Base-by-base conservation (phyloP, 257 asterid genomes). In the Paraleonurus japonicus region DNA sequence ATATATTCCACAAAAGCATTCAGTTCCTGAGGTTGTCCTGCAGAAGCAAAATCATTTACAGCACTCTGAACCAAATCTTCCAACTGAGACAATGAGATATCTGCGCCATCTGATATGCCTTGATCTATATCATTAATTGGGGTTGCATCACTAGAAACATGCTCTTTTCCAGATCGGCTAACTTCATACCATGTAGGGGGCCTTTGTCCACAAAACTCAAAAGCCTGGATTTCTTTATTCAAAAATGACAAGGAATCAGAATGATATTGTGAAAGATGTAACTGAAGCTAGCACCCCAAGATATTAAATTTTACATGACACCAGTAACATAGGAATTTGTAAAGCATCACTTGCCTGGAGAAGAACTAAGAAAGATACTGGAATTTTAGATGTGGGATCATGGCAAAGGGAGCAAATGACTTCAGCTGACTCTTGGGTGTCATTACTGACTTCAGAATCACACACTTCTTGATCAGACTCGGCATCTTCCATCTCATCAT, bases 381-480 rank as follows among this genome's bases (percentile, higher is more conserved):
- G 95, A 79, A 77, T 80, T 74, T 37, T 85, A 39, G 99, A 89
- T 65, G 80, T 82, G 28, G 84, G 85, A 78, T 89, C 95, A 80
- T 83, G 98, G 82, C 99, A 95, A 53, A 92, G 95, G 78, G 98
- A 92, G 81, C 99, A 95, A 74, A 80, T 61, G 71, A 85, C 95
- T 84, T 81, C 87, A 65, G 82, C 78, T 13, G 89, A 79, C 69
- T 84, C 95, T 60, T 79, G 80, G 53, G 84, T 32, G 50, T 81
- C 79, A 66, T 68, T 61, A 45, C 72, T 69, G 43, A 71, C 76
- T 76, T 84, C 88, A 75, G 82, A 67, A 78, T 79, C 84, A 71
- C 76, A 66, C 65, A 27, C 79, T 78, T 84, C 91, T 66, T 81
- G 82, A 70, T 76, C 84, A 72, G 75, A 66, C 65, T 83, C 79